Evolutionary conservation across 2,329 filamentous ascomycete species (phyloP), one percentile per base, ranked within the genome.

Genomic region (Monosporascus sp.): DNA sequence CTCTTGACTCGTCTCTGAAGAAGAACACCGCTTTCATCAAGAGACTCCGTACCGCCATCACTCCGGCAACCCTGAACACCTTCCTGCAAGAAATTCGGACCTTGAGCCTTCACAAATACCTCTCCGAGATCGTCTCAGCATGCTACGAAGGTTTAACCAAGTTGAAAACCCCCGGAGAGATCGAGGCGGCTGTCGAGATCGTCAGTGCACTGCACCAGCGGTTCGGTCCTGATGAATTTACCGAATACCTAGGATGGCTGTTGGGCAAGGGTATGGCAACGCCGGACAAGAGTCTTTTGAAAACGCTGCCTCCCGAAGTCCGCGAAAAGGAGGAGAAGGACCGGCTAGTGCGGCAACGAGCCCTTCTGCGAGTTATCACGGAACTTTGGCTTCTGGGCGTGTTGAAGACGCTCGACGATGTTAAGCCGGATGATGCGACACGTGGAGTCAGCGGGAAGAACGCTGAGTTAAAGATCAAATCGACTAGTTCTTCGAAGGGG

Each of bases 1-100:
- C 89, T 31, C 86, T 97, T 66, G 93, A 97, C 72, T 96, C 93
- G 50, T 94, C 92, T 50, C 80, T 97, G 71, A 97, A 96, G 76
- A 97, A 97, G 78, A 97, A 97, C 66, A 97, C 93, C 4, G 91
- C 92, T 60, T 97, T 97, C 71, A 97, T 97, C 68, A 97, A 96
- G 74, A 90, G 93, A 66, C 80, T 97, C 52, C 89, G 93, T 63
- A 97, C 93, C 54, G 89, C 91, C 55, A 86, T 97, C 58, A 92
- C 88, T 58, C 76, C 89, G 48, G 79, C 91, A 53, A 89, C 88
- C 52, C 84, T 92, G 52, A 78, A 82, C 60, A 94, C 91, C 55
- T 96, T 97, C 72, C 76, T 96, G 48, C 85, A 93, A 69, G 93
- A 97, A 68, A 92, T 96, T 64, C 87, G 88, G 64, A 89, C 90